phyloP scores from a whole-genome alignment of 805 yeast species.

The Candida germanica region DNA sequence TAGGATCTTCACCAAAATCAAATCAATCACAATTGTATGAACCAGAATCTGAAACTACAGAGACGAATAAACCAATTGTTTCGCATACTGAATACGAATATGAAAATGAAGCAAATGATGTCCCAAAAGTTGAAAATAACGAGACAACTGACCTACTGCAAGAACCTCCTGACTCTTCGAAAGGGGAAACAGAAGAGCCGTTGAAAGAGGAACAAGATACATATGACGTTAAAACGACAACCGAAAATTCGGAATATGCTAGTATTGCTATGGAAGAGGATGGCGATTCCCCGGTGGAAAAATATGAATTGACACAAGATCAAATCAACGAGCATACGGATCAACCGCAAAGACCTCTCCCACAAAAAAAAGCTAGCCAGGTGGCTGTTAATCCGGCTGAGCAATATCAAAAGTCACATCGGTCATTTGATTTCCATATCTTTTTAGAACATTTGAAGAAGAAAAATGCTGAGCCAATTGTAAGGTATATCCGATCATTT shows the following conservation, averaged over 20 bases:
- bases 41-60: too few species aligned
- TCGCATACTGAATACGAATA: too few species aligned
- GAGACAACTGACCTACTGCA: too few species aligned
- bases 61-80: too few species aligned
- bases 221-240: background rate
- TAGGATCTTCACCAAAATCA: too few species aligned
- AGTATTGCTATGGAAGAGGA: conserved; percentile 9
- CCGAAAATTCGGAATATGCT: background rate
- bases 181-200: background rate
- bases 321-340: conserved; percentile 7
- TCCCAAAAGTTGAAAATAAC: background rate
- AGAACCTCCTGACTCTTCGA: too few species aligned
- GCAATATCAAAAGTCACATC: conserved; percentile 40
- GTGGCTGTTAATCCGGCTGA: conserved; percentile 26
- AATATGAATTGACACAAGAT: conserved; percentile 16
- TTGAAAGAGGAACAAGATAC: background rate
- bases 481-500: conserved; percentile 81
- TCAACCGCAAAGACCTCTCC: conserved; percentile 1
- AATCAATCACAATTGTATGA: too few species aligned
- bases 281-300: conserved; percentile 17
- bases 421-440: conserved; percentile 76
- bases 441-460: conserved; percentile 70
- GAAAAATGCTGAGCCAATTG: conserved; percentile 83
- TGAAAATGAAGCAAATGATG: background rate
- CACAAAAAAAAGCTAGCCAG: conserved; percentile 9